Evolutionary conservation across 768 basidiomycete genomes (phyloP).

Genomic region (Russula vinacea): DNA sequence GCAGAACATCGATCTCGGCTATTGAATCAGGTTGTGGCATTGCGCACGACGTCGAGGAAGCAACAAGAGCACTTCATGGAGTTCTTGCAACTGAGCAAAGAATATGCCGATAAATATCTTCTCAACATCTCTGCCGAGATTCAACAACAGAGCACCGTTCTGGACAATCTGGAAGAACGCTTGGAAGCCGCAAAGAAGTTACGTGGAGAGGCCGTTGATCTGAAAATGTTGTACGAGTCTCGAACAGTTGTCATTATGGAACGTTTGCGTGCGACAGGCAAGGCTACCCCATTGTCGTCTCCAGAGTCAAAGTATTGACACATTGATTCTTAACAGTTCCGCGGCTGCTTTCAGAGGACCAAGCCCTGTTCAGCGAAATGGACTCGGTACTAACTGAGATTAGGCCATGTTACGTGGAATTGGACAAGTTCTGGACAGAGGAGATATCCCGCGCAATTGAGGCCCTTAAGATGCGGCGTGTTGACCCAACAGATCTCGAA

Average conservation of each 20-base stretch:
- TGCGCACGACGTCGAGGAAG: background rate
- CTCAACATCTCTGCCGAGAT: background rate
- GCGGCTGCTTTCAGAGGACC: background rate
- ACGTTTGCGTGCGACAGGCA: background rate
- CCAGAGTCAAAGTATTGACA: background rate
- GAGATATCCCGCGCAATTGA: slow-evolving; percentile 1
- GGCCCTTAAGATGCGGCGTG: background rate
- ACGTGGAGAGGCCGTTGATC: background rate
- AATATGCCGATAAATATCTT: background rate
- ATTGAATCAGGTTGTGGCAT: background rate
- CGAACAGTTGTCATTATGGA: background rate
- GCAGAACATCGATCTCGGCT: background rate
- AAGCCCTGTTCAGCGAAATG: background rate
- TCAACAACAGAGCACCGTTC: background rate
- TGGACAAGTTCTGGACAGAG: background rate
- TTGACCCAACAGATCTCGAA: background rate
- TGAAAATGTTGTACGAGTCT: background rate
- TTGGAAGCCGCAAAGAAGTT: background rate
- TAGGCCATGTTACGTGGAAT: background rate
- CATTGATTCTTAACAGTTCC: background rate
- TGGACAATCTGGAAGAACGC: background rate
- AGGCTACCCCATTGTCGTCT: background rate
- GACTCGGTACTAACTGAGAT: slow-evolving; percentile 1
- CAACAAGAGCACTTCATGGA: background rate
- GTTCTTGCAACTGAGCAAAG: background rate